Base-by-base conservation (phyloP, 805 yeast species). In the Pichia rugopelliculosa region DNA sequence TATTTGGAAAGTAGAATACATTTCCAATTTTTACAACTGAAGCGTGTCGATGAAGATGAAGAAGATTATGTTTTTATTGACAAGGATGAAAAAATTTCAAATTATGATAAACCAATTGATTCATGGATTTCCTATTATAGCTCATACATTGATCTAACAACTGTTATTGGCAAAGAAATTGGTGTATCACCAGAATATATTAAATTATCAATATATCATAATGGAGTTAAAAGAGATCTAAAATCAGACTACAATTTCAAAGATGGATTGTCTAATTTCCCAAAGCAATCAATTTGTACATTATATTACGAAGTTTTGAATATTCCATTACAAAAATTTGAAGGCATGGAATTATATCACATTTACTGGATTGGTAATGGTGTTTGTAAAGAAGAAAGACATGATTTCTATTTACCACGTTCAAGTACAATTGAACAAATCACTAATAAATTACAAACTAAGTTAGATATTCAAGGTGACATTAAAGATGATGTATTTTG, bases 301-400 rank as follows among this genome's bases (percentile, higher is more conserved):
- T 75, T 91, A 49, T 82, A 82, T 54, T 91, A 85, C 61, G 96
- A 91, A 59, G 66, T 84, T 1, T 72, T 93, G 58, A 84, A 80
- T 41, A 80, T 89, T 39, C 79, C 90, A 2, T 68, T 91, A 46
- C 74, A 70, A 33, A 95, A 88, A 52, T 76, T 84, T 57, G 99
- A 93, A 64, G 80, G 76, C 52, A 76, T 87, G 80, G 77, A 78
- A 49, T 65, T 79, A 5, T 66, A 90, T 38, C 78, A 73, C 45
- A 70, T 91, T 20, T 73, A 73, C 45, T 88, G 95, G 91, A 69
- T 90, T 38, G 77, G 82, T 1, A 79, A 79, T 39, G 86, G 87
- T 11, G 75, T 87, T 41, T 72, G 85, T 42, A 84, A 83, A 54
- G 86, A 73, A 54, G 89, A 82, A 52, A 71, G 73, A 42, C 76